A percentile compares a stretch with the other conserved stretches of the same genome.
These are phyloP conservation scores for Kalanchoe fedtschenkoi DNA, from an alignment of 164 flowering plant species.

Conservation along the genomic window DNA sequence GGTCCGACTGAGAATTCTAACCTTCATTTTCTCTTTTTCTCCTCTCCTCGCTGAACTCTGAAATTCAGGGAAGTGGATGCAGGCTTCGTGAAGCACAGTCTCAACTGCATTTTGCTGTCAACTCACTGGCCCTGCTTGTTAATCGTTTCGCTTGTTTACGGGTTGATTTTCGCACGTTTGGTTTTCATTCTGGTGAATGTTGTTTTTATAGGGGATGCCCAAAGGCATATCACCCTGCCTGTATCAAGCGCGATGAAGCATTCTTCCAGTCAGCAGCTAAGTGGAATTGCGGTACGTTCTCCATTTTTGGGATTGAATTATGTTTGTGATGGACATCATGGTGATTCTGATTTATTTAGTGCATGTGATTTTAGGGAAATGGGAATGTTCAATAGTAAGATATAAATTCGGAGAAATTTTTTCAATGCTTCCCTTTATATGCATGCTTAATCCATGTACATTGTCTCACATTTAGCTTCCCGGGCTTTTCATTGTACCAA, in stretches of 20 bases:
- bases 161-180: neutral
- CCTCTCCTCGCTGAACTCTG: neutral
- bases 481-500: no score
- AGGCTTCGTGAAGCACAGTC: no score
- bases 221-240: slow-evolving; percentile 90
- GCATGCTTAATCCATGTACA: no score
- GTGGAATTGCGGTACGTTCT: slow-evolving; percentile 85
- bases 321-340: neutral
- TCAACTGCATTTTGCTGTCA: neutral
- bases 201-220: slow-evolving; percentile 66
- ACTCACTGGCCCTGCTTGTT: neutral
- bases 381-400: neutral
- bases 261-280: slow-evolving; percentile 75
- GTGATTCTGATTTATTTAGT: neutral
- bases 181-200: slow-evolving; percentile 3
- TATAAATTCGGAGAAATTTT: neutral
- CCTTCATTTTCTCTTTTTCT: neutral
- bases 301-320: neutral
- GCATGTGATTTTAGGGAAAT: no score
- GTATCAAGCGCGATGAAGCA: slow-evolving; percentile 80
- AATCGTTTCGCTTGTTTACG: neutral
- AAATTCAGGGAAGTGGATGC: neutral
- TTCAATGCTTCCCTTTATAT: neutral
- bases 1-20: slow-evolving; percentile 15
- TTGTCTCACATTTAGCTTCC: no score